phyloP scores from a whole-genome alignment of 768 basidiomycete genomes.

The Harrya chromipes region DNA sequence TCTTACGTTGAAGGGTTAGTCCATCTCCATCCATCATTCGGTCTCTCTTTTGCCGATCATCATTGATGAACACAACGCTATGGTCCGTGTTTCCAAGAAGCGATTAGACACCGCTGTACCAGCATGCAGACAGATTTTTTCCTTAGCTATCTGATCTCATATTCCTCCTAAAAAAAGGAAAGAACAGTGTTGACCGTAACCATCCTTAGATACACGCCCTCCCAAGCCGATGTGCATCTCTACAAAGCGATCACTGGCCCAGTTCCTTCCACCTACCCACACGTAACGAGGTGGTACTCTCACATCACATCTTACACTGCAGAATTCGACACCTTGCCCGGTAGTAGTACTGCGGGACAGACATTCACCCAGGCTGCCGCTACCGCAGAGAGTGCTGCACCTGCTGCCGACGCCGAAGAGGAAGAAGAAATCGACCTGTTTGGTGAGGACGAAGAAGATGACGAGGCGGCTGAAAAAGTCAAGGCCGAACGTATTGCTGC shows the following conservation, averaged over 20 bases:
- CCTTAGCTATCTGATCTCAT: constrained; percentile 70
- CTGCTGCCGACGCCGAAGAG: constrained; percentile 43
- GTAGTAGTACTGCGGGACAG: constrained; percentile 80
- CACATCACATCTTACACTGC: constrained; percentile 87
- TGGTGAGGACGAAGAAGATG: constrained; percentile 79
- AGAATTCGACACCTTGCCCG: constrained; percentile 77
- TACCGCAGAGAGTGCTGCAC: constrained; percentile 42
- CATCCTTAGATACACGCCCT: constrained; percentile 72
- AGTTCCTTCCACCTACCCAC: constrained; percentile 59
- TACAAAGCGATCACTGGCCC: constrained; percentile 79
- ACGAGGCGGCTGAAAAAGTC: constrained; percentile 80
- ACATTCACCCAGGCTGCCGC: constrained; percentile 58
- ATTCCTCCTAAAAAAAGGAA: constrained; percentile 1
- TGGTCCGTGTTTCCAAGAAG: constrained; percentile 98
- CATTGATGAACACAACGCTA: constrained; percentile 72
- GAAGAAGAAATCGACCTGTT: constrained; percentile 86
- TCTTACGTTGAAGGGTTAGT: constrained; percentile 93
- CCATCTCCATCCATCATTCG: constrained; percentile 4
- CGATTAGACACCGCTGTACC: constrained; percentile 87
- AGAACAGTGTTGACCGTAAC: constrained; percentile 5
- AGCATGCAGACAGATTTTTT: constrained; percentile 63
- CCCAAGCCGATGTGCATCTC: constrained; percentile 91
- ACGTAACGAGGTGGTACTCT: constrained; percentile 87
- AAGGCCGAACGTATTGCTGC: constrained; percentile 92
- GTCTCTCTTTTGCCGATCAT: constrained; percentile 14